Evolutionary conservation across 2,329 filamentous ascomycete genomes (phyloP), one percentile per base, ranked within the genome.

Genomic region (Penicillium sp.): DNA sequence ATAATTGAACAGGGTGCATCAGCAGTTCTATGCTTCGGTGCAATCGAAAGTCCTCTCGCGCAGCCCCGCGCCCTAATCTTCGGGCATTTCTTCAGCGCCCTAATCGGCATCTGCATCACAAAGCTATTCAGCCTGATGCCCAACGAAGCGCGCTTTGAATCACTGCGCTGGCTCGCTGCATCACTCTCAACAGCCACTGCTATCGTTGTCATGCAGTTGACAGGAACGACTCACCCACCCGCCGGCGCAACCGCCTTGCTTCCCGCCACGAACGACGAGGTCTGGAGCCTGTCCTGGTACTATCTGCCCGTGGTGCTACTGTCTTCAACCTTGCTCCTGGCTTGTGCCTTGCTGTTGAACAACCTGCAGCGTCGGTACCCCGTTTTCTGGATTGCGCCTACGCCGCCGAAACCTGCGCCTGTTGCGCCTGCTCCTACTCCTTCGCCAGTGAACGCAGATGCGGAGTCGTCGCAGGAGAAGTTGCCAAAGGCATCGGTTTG

Each of bases 231-330:
- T 1, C 70, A 72, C 40, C 69, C 69, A 6, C 70, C 70, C 37
- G 69, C 69, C n/a, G 70, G 68, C 31, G 70, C 69, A 7, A 71
- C 69, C 8, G 70, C 66, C 14, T 54, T 72, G 24, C 66, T 71
- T 14, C 67, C 69, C 0, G 67, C 69, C 10, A 67, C 66, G 3
- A 58, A 66, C 33, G 31, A 61, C 14, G 58, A 67, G 9, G 55
- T 72, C 39, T 68, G 66, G 58, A 47, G 47, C 0, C 61, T 71
- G 8, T 71, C 69, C 2, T 72, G 69, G 69, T 68, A 68, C 34
- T 71, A 54, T 24, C 46, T 72, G 36, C 69, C 70, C 6, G 60
- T 70, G 1, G 58, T 71, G 1, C 58, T 71, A 13, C 49, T 70
- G 8, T 71, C 69, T 10, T 71, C 69, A 0, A 52, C 61, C 1